Conservation (phyloP, 1,284 basidiomycete species). For the Ustilago bromivora region DNA sequence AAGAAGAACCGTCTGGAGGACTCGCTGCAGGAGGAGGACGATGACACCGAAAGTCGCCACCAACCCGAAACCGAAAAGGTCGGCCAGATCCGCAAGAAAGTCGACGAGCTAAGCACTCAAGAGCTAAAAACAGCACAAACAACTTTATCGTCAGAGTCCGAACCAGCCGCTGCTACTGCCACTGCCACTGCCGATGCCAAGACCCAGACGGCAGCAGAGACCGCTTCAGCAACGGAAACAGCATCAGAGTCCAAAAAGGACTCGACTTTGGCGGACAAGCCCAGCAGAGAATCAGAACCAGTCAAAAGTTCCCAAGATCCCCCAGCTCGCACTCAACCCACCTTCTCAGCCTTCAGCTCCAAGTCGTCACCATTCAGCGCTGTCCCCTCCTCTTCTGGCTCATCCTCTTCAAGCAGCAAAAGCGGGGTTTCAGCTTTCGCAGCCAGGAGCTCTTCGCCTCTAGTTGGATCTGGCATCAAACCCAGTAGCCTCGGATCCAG, state of each 20-base stretch:
- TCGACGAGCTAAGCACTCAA: conserved; percentile 56
- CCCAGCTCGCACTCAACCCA: conserved; percentile 47
- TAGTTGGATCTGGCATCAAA: conserved; percentile 32
- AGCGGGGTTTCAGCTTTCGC: conserved; percentile 29
- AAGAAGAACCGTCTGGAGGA: conserved; percentile 62
- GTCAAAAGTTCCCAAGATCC: conserved; percentile 18
- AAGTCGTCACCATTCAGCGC: conserved; percentile 52
- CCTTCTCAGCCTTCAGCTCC: conserved; percentile 55
- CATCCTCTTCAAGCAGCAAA: conserved; percentile 21
- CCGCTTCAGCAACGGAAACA: not conserved
- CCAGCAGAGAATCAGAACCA: conserved; percentile 8
- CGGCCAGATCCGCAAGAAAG: conserved; percentile 61
- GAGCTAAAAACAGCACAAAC: conserved; percentile 28
- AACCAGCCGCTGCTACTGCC: not conserved
- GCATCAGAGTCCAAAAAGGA: conserved; percentile 2
- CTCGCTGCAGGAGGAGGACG: conserved; percentile 34
- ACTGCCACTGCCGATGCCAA: conserved; percentile 1
- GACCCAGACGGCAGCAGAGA: not conserved
- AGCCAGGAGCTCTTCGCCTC: conserved; percentile 28
- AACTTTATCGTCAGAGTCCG: not conserved
- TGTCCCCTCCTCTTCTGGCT: conserved; percentile 46
- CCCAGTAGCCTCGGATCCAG: conserved; percentile 49
- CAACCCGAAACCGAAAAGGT: conserved; percentile 55
- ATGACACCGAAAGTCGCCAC: conserved; percentile 24
- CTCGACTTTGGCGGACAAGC: not conserved